A percentile compares a stretch with the other conserved stretches of the same genome.
phyloP scores from a whole-genome alignment of 257 asterid genomes.

The Rauvolfia tetraphylla region DNA sequence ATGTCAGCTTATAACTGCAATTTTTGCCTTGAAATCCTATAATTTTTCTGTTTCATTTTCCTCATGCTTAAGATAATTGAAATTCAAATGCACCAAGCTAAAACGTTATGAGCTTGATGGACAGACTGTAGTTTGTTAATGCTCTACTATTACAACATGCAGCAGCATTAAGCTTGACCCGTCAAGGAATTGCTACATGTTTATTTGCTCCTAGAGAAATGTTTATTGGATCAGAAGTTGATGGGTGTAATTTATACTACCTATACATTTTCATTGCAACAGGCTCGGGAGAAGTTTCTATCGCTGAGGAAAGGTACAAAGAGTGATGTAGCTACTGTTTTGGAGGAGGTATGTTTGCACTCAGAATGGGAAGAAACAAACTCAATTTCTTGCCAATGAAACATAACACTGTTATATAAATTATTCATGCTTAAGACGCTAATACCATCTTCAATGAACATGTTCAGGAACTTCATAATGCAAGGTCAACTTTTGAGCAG shows the following conservation, averaged over 20 bases:
- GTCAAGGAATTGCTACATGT: not conserved
- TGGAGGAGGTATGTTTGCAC: slow-evolving; percentile 73
- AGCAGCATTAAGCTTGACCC: not conserved
- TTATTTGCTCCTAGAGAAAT: not conserved
- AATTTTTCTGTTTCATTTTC: not conserved
- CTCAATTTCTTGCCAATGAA: slow-evolving; percentile 13
- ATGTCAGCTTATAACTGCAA: not conserved
- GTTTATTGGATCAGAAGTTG: not conserved
- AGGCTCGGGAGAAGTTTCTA: slow-evolving; percentile 97
- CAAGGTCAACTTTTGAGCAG: slow-evolving; percentile 91
- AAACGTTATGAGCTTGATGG: not conserved
- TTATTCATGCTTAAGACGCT: slow-evolving; percentile 15
- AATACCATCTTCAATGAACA: slow-evolving; percentile 20
- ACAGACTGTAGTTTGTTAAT: not conserved
- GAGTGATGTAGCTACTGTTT: slow-evolving; percentile 66
- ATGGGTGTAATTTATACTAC: slow-evolving; percentile 14
- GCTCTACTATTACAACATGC: not conserved
- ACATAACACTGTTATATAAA: slow-evolving; percentile 11
- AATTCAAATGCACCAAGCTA: not conserved
- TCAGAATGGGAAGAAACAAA: not conserved
- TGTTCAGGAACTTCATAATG: slow-evolving; percentile 87
- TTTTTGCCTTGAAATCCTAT: not conserved
- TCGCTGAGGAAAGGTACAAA: slow-evolving; percentile 92
- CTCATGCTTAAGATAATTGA: not conserved
- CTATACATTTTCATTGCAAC: slow-evolving; percentile 24